Base-by-base conservation (phyloP, 2,329 filamentous ascomycete species). In the Verticillium albo-atrum region DNA sequence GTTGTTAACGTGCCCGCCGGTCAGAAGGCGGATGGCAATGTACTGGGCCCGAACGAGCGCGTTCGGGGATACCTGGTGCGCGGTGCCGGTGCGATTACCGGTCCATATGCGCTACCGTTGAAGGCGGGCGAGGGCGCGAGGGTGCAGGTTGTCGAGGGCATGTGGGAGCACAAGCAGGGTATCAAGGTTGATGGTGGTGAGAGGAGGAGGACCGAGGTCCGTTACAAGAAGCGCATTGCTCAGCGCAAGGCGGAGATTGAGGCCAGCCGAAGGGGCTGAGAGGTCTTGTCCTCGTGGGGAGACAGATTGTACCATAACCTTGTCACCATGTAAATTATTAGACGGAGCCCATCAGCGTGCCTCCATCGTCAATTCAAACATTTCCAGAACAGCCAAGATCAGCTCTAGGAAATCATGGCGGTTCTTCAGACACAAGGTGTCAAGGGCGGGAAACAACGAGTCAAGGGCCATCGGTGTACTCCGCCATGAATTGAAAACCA, bases 101-200 rank as follows among this genome's bases (percentile, higher is more conserved):
- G 94, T 0, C 90, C 90, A 2, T 89, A 87, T 67, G 84, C 92
- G 6, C 79, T 88, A 70, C 85, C 87, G 4, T 71, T 93, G 28
- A 88, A 89, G 73, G 84, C 84, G 1, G 82, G 85, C 1, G 77
- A 79, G 47, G 87, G 85, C 9, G 90, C 88, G 12, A 79, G 82
- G 56, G 81, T 98, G 66, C 80, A 82, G 63, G 82, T 91, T 25
- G 86, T 88, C 59, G 93, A 97, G 73, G 92, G 94, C 10, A 89
- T 98, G 80, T 98, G 94, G 95, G 94, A 98, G 79, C 82, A 92
- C 68, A 88, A 84, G 72, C 84, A 88, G 68, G 94, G 95, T 28
- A 86, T 87, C 70, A 98, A 98, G 87, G 88, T 99, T 66, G 93
- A 98, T 75, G 95, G 95, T 70, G 95, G 95, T 81, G 95, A 99